Conservation (phyloP, 1,139 yeast genomes). For the Blastobotrys ciferrii region DNA sequence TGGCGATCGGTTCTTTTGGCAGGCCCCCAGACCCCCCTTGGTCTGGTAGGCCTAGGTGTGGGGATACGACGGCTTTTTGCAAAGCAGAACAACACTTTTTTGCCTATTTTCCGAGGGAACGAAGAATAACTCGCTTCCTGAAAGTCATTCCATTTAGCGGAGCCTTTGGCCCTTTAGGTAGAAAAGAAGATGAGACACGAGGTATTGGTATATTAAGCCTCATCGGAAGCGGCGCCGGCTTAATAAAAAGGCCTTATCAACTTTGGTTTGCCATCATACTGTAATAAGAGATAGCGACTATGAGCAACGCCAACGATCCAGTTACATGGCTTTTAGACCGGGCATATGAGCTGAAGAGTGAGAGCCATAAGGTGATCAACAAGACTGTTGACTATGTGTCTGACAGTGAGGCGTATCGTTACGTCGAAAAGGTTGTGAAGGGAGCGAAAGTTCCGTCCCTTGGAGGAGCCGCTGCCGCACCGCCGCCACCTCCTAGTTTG, state of each 20-base stretch:
- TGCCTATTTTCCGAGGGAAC: too few species aligned
- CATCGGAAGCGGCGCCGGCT: neutral
- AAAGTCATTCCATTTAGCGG: too few species aligned
- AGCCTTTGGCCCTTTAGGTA: too few species aligned
- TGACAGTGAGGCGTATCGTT: conserved; percentile 23
- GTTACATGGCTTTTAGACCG: conserved; percentile 28
- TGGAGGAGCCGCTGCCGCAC: conserved; percentile 22
- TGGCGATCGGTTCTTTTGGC: too few species aligned
- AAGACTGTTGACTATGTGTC: conserved; percentile 26
- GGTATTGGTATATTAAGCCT: too few species aligned
- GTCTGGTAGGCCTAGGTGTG: too few species aligned
- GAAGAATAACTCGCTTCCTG: too few species aligned
- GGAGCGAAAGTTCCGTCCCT: conserved; percentile 12
- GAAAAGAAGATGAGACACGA: too few species aligned
- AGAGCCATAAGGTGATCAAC: conserved; percentile 25
- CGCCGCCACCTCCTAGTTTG: conserved; percentile 30
- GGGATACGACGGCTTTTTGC: too few species aligned
- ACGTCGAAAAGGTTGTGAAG: conserved; percentile 20
- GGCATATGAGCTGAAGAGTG: conserved; percentile 26
- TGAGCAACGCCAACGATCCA: conserved; percentile 25
- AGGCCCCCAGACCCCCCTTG: too few species aligned
- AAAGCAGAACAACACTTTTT: too few species aligned
- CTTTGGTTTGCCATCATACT: neutral
- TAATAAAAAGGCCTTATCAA: neutral
- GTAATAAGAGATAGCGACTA: neutral